phyloP scores from a whole-genome alignment of 1,139 yeast genomes.

The Entelexis sorbosivorans region DNA sequence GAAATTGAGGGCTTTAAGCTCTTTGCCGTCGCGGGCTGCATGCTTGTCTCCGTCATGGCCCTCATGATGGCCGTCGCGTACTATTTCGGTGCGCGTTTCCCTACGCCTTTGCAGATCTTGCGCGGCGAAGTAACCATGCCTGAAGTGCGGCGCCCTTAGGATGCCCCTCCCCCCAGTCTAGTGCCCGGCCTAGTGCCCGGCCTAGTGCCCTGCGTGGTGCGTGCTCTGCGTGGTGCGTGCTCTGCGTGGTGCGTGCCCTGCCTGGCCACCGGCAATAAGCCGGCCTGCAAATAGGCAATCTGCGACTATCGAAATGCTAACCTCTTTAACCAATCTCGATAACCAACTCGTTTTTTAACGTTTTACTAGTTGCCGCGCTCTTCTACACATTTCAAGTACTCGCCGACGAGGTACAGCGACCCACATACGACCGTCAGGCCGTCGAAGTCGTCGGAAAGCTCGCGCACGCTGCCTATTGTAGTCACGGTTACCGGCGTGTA shows the following conservation, averaged over 20 bases:
- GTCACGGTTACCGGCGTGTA: neutral
- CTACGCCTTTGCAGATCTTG: conserved; percentile 12
- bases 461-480: neutral
- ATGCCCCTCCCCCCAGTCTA: too few species aligned
- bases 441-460: conserved; percentile 7
- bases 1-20: conserved; percentile 17
- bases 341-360: too few species aligned
- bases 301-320: neutral
- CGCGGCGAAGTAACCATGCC: conserved; percentile 8
- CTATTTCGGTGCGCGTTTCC: conserved; percentile 24
- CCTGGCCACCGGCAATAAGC: too few species aligned
- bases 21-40: conserved; percentile 5
- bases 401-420: conserved; percentile 22
- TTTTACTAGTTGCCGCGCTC: too few species aligned
- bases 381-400: conserved; percentile 1
- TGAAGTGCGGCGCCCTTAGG: neutral
- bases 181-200: too few species aligned
- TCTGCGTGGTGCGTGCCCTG: too few species aligned
- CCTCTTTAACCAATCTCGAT: neutral
- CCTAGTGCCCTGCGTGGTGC: too few species aligned
- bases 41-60: conserved; percentile 11
- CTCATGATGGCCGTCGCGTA: conserved; percentile 24
- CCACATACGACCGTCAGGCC: conserved; percentile 26
- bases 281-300: neutral
- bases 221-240: too few species aligned